phyloP scores from a whole-genome alignment of 2,329 filamentous ascomycete genomes.

The Fusarium sterilihyphosum region DNA sequence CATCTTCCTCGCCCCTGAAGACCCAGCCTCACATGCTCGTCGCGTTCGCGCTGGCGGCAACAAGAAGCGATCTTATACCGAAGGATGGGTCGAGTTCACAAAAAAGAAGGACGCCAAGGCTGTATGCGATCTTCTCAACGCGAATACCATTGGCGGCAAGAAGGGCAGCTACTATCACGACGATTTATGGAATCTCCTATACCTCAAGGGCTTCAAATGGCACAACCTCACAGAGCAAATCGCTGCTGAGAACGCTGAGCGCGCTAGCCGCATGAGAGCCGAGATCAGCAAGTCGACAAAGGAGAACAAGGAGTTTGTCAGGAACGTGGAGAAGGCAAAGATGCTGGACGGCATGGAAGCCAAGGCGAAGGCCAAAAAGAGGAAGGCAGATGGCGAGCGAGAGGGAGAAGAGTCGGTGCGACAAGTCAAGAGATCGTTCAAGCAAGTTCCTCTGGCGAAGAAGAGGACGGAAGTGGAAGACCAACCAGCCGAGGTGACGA shows the following conservation, averaged over 20 bases:
- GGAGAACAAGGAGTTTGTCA: constrained; percentile 84
- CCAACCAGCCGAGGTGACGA: constrained; percentile 66
- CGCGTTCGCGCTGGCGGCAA: constrained; percentile 80
- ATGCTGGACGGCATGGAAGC: constrained; percentile 79
- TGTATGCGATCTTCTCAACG: constrained; percentile 80
- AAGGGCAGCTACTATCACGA: constrained; percentile 86
- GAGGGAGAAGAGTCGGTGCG: constrained; percentile 32
- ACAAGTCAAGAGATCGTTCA: constrained; percentile 63
- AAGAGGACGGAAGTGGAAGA: constrained; percentile 57
- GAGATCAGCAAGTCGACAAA: constrained; percentile 79
- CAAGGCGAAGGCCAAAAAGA: constrained; percentile 58
- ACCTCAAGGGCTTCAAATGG: constrained; percentile 88
- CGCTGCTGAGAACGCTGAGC: constrained; percentile 81
- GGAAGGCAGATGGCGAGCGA: constrained; percentile 43
- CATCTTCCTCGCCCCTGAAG: constrained; percentile 82
- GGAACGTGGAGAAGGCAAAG: constrained; percentile 83
- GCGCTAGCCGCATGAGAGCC: constrained; percentile 77
- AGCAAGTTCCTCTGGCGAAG: constrained; percentile 69
- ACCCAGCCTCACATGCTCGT: constrained; percentile 70
- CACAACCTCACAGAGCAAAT: constrained; percentile 79
- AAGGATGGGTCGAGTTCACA: constrained; percentile 88
- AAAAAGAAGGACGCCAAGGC: constrained; percentile 80
- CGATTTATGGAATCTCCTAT: constrained; percentile 86
- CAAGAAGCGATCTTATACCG: constrained; percentile 82
- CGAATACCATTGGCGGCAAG: constrained; percentile 81